Base-by-base conservation (phyloP, 2,329 filamentous ascomycete species). In the Talaromyces sp. region DNA sequence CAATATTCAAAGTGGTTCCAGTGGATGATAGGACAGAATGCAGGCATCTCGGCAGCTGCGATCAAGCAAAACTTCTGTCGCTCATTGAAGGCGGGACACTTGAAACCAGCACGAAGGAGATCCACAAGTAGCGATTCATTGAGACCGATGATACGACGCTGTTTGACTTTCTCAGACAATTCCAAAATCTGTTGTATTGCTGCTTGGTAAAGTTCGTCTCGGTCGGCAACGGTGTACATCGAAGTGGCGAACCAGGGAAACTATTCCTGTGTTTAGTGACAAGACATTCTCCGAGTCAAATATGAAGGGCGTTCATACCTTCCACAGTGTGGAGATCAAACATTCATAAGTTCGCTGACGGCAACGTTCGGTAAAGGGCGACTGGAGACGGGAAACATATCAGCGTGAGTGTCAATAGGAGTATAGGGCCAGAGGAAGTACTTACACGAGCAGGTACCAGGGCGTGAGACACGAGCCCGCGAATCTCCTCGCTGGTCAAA, bases 101-200 rank as follows among this genome's bases (percentile, higher is more conserved):
- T 74, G 5, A 81, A 67, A 10, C 78, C 79, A 6, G 78, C 76
- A 22, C 74, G 71, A 31, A 81, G 69, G 14, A 82, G 70, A 57
- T 81, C 78, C 16, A 69, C 62, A 19, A 81, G 63, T 16, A 82
- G 69, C 54, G 73, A 75, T 43, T 72, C 67, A 61, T 78, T 75
- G 50, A 82, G 73, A 3, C 79, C 79, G 59, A 81, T 73, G 2
- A 71, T 74, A 22, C 72, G 71, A 7, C 66, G 63, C 41, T 68
- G 70, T 78, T 87, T 81, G 59, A 90, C 79, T 52, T 86, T 82
- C 69, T 90, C 90, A 68, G 86, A 86, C 73, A 94, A 83, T 71
- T 92, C 88, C 62, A 83, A 84, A 73, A 94, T 87, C 74, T 89
- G 88, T 31, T 83, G 83, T 62, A 70, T 71, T 60, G 72, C 72